Base-by-base conservation (phyloP, 768 basidiomycete species). In the Psilocybe tampanensis region DNA sequence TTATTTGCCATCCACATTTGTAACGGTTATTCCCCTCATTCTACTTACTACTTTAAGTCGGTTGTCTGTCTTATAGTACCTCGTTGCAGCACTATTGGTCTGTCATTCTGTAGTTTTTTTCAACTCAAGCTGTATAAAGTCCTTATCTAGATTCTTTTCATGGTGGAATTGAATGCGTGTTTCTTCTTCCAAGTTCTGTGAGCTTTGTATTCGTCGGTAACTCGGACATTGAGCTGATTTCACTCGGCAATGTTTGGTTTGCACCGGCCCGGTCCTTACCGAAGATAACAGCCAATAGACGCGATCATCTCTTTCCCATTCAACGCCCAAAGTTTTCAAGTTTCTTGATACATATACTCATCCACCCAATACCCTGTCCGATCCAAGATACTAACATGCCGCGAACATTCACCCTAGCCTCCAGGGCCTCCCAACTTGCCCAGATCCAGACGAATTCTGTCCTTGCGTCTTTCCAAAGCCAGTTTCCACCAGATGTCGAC, bases 391-490 rank as follows among this genome's bases (percentile, higher is more conserved):
- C 54, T 19, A 58, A 24, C 52, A 69, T 69, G 68, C 66, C 74
- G 36, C 79, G 86, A 59, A 82, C 78, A 0, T 86, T 92, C 65
- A 81, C 82, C 12, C 77, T 98, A 42, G 96, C 94, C 43, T 95
- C 95, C 9, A 83, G 96, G 36, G 85, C 84, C 41, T 95, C 93
- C 2, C 85, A 93, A 66, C 86, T 98, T 9, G 95, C 96, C 4
- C 86, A 92, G 72, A 81, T 93, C 64, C 96, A 98, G 72, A 94
- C 95, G 17, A 85, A 92, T 67, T 82, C 84, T 53, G 94, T 95
- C 42, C 76, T 86, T 52, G 83, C 81, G 48, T 75, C 81, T 2
- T 82, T 98, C 53, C 73, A 82, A 42, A 70, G 76, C 21, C 72
- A 78, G 3, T 85, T 86, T 69, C 86, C 90, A 9, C 65, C 75